phyloP scores from a whole-genome alignment of 75 land plant genomes.

The Adiantum capillusveneris region DNA sequence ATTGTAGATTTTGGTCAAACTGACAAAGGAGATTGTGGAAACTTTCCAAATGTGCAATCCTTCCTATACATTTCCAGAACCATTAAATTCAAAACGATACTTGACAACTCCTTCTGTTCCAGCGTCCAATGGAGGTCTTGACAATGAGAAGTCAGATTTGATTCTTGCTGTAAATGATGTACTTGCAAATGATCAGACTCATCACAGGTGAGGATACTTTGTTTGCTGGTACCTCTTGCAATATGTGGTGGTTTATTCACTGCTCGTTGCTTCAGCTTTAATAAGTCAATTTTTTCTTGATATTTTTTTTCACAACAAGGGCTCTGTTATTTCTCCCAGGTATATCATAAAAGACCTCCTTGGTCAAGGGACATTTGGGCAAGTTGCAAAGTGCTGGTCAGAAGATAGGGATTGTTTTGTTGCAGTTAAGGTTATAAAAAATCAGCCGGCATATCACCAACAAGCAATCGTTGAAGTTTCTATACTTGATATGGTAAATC shows the following conservation, averaged over 20 bases:
- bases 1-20: constrained; percentile 15
- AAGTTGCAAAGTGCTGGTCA: constrained; percentile 86
- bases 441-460: constrained; percentile 77
- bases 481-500: constrained; percentile 55
- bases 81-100: constrained; percentile 40
- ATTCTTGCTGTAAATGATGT: constrained; percentile 56
- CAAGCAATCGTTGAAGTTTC: constrained; percentile 85
- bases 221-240: too few relatives aligned
- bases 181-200: constrained; percentile 42
- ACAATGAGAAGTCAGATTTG: constrained; percentile 81
- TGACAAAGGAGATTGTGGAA: constrained; percentile 25
- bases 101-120: constrained; percentile 72
- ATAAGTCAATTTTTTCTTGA: too few relatives aligned
- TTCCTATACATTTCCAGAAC: constrained; percentile 14
- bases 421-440: constrained; percentile 93
- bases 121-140: constrained; percentile 74
- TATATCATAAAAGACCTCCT: constrained; percentile 91
- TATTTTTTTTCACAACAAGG: too few relatives aligned
- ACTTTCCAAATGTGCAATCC: constrained; percentile 26
- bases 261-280: too few relatives aligned
- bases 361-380: constrained; percentile 98
- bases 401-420: constrained; percentile 52
- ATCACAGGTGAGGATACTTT: constrained; percentile 62
- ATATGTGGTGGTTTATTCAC: too few relatives aligned
- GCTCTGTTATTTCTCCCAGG: constrained; percentile 46